Percentiles rank a stretch among this genome's conserved stretches.
Evolutionary conservation across 306 rosid species (phyloP).

Genomic region (Vigna unguiculata): DNA sequence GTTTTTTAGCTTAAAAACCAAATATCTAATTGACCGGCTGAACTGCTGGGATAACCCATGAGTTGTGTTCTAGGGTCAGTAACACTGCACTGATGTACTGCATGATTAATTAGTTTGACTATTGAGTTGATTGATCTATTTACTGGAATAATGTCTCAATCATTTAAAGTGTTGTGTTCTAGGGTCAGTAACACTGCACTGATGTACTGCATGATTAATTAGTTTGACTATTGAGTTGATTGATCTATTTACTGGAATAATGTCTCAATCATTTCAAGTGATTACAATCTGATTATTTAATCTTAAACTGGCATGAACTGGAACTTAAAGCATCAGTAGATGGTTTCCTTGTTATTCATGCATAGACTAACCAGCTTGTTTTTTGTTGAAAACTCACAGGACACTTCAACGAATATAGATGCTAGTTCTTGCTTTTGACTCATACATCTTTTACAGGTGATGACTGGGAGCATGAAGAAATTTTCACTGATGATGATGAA

Average conservation of each 20-base stretch:
- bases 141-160: constrained; percentile 19
- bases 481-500: constrained; percentile 98
- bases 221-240: constrained; percentile 27
- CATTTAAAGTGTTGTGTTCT: neutral
- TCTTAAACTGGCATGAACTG: constrained; percentile 7
- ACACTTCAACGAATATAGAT: constrained; percentile 14
- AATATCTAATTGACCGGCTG: neutral
- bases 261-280: constrained; percentile 21
- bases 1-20: neutral
- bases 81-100: constrained; percentile 9
- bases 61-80: neutral
- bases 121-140: constrained; percentile 21
- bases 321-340: constrained; percentile 11
- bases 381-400: constrained; percentile 32
- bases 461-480: constrained; percentile 99
- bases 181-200: no score
- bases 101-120: constrained; percentile 6
- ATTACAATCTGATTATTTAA: constrained; percentile 19
- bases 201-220: neutral
- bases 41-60: constrained; percentile 6
- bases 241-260: neutral
- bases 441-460: constrained; percentile 65
- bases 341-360: constrained; percentile 26
- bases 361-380: constrained; percentile 1
- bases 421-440: constrained; percentile 4